Conservation (phyloP, 331 rosid species). For the Spiraea crenata region DNA sequence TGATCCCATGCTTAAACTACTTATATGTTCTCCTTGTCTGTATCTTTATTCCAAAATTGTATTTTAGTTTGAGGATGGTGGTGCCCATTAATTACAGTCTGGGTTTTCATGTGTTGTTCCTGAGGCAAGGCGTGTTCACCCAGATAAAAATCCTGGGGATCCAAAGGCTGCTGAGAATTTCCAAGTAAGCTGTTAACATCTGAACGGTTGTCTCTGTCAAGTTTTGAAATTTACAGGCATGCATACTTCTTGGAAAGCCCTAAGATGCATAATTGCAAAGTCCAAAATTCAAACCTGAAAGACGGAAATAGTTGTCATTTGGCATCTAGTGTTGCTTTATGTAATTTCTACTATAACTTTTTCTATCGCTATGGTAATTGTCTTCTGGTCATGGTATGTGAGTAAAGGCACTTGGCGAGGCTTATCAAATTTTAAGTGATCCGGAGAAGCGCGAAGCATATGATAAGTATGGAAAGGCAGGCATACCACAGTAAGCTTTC, state of each 20-base stretch:
- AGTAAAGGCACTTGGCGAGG: conserved; percentile 85
- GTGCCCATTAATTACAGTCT: too few species aligned
- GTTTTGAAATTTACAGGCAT: neutral
- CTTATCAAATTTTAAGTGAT: conserved; percentile 94
- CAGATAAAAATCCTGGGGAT: conserved; percentile 93
- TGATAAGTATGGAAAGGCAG: conserved; percentile 77
- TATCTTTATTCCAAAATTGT: too few species aligned
- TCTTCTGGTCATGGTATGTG: conserved; percentile 21
- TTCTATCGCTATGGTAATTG: neutral
- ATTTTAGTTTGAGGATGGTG: too few species aligned
- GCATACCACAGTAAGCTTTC: conserved; percentile 66
- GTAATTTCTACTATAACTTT: neutral
- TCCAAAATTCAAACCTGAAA: neutral
- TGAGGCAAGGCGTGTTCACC: too few species aligned
- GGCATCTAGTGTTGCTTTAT: neutral
- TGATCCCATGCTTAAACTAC: neutral
- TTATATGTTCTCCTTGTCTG: too few species aligned
- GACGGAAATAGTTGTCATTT: neutral
- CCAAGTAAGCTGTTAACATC: conserved; percentile 46
- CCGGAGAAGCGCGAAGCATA: conserved; percentile 91
- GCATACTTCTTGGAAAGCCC: neutral
- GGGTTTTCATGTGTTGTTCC: too few species aligned
- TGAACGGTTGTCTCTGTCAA: too few species aligned
- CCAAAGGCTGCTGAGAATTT: conserved; percentile 84
- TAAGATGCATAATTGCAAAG: neutral